These are phyloP conservation scores for Hypoxylon trugodes DNA, from an alignment of 495 filamentous ascomycete species.

Conservation along the genomic window DNA sequence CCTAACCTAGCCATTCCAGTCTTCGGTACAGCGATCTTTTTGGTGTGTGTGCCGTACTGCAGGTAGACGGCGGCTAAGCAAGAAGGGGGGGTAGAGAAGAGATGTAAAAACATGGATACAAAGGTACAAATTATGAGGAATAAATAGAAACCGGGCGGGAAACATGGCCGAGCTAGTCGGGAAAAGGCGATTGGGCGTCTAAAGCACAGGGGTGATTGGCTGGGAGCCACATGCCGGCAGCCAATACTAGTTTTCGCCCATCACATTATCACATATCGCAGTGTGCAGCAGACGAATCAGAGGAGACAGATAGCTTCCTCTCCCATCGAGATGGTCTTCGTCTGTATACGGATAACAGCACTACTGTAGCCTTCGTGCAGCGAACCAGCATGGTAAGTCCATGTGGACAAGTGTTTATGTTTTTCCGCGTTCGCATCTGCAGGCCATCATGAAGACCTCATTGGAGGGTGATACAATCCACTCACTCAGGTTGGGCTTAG, in stretches of 20 bases:
- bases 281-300: constrained; percentile 37
- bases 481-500: constrained; percentile 21
- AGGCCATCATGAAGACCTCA: constrained; percentile 30
- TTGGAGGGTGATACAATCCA: constrained; percentile 24
- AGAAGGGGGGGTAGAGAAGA: constrained; percentile 26
- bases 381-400: constrained; percentile 28
- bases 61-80: constrained; percentile 55
- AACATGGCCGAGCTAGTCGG: constrained; percentile 39
- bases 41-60: constrained; percentile 46
- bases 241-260: constrained; percentile 38
- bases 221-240: constrained; percentile 42
- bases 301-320: constrained; percentile 9
- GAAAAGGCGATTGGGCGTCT: constrained; percentile 53
- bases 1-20: constrained; percentile 22
- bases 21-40: constrained; percentile 29
- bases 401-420: constrained; percentile 23
- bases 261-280: constrained; percentile 42
- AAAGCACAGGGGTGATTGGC: constrained; percentile 49
- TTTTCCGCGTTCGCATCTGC: constrained; percentile 29
- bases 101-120: constrained; percentile 23
- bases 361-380: neutral
- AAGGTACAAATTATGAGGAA: constrained; percentile 22
- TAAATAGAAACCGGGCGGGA: constrained; percentile 36
- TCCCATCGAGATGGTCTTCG: constrained; percentile 12
- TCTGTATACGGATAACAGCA: neutral